Base-by-base conservation (phyloP, 1,284 basidiomycete genomes). In the Ceratobasidium papillatum region DNA sequence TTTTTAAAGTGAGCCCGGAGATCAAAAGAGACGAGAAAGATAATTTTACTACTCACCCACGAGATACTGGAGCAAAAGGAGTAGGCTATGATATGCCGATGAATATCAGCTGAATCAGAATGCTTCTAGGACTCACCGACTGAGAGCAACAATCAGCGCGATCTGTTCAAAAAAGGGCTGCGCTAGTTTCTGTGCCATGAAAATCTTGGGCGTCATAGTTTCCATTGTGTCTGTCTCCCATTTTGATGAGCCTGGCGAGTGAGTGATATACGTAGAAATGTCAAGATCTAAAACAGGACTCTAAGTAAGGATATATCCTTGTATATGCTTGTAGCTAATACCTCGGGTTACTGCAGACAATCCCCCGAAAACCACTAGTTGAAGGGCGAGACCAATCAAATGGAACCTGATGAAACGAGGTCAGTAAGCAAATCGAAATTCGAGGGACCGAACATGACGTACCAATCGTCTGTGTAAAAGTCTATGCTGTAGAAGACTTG, bases 391-490 rank as follows among this genome's bases (percentile, higher is more conserved):
- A n/a, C 27, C 22, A 12, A 49, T n/a, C 17, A 72, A 43, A 17
- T 72, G 56, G 43, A 62, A 14, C 69, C 69, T 72, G 25, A 41
- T 8, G 32, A 32, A 61, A n/a, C 9, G 19, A 32, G 11, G n/a
- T 25, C 11, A 38, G 36, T 56, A 9, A 30, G 7, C 41, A 11
- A 22, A 19, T 19, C 36, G 32, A 36, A n/a, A 22, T 7, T 61
- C 27, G 4, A 22, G 36, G 17, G n/a, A 0, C 25, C 11, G 3
- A 30, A 27, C 32, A 30, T 38, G 12, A 30, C 66, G 12, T 58
- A 69, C 66, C 66, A 69, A 27, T 69, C 66, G 32, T 69, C 66
- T 12, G 66, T 69, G n/a, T 69, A 69, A 32, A 69, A 69, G 36
- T 69, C 52, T 17, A 69, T 32, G 7, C 11, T 59, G 52, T 69